phyloP scores from a whole-genome alignment of 192 early-diverging fungal species.

The Phlyctochytrium planicorne region DNA sequence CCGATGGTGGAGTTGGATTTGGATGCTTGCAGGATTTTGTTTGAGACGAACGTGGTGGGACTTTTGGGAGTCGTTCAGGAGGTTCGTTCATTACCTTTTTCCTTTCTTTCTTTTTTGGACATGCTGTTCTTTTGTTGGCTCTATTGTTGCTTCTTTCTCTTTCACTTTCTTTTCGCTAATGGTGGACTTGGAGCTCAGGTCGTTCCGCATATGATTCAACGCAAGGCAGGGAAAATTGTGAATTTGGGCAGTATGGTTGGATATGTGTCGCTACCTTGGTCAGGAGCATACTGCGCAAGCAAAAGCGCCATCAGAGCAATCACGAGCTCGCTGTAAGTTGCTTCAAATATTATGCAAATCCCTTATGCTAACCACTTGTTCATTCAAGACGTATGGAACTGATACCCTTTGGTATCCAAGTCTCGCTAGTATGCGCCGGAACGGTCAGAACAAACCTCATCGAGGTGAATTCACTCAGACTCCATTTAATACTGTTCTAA shows the following conservation, averaged over 20 bases:
- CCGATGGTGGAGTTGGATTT: slow-evolving; percentile 15
- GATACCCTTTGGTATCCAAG: slow-evolving; percentile 21
- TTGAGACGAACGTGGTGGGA: slow-evolving; percentile 28
- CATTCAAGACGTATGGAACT: slow-evolving; percentile 22
- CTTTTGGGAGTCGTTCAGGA: slow-evolving; percentile 18
- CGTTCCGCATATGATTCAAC: slow-evolving; percentile 22
- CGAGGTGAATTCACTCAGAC: not conserved
- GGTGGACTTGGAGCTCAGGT: slow-evolving; percentile 4
- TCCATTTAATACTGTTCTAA: too few species aligned
- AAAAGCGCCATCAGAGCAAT: slow-evolving; percentile 19
- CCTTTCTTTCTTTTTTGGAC: not conserved
- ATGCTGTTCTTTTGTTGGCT: too few species aligned
- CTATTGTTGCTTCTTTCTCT: too few species aligned
- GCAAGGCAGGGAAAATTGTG: slow-evolving; percentile 15
- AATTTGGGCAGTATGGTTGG: slow-evolving; percentile 31
- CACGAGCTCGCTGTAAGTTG: slow-evolving; percentile 11
- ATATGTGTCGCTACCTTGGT: slow-evolving; percentile 25
- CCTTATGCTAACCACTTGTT: not conserved
- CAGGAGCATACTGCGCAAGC: slow-evolving; percentile 23
- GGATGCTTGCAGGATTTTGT: slow-evolving; percentile 3
- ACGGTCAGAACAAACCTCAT: slow-evolving; percentile 20
- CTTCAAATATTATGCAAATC: not conserved
- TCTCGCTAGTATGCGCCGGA: slow-evolving; percentile 21
- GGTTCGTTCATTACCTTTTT: slow-evolving; percentile 1
- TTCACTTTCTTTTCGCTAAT: too few species aligned